Conservation (phyloP, 192 early-diverging fungal species). For the Podila epicladia region DNA sequence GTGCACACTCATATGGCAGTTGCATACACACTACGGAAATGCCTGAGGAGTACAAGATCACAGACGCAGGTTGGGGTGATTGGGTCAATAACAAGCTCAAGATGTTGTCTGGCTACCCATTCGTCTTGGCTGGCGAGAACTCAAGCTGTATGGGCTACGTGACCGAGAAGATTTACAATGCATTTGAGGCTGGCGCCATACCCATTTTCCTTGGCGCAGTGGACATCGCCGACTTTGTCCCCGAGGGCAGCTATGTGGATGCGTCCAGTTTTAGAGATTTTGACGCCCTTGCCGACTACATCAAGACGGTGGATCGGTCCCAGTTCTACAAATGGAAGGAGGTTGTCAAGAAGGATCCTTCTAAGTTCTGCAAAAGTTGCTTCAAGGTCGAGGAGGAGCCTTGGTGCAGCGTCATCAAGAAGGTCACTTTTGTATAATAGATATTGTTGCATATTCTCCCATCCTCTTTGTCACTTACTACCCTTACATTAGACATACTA, state of each 20-base stretch:
- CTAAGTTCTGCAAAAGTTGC: slow-evolving; percentile 19
- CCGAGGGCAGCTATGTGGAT: slow-evolving; percentile 8
- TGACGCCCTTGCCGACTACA: too few species aligned
- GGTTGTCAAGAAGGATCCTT: slow-evolving; percentile 11
- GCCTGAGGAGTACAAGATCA: too few species aligned
- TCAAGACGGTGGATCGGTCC: neutral
- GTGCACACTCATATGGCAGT: too few species aligned
- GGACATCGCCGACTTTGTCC: slow-evolving; percentile 48
- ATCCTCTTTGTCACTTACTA: too few species aligned
- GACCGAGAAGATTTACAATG: slow-evolving; percentile 52
- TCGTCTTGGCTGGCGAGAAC: slow-evolving; percentile 33
- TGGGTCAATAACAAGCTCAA: neutral
- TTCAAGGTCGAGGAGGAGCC: neutral
- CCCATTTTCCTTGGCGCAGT: slow-evolving; percentile 45
- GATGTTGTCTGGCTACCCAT: slow-evolving; percentile 20
- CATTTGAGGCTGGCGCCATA: slow-evolving; percentile 24
- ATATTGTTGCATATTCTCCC: too few species aligned
- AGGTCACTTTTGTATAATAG: too few species aligned
- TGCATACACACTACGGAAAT: too few species aligned
- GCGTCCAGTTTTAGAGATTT: slow-evolving; percentile 20
- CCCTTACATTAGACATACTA: too few species aligned
- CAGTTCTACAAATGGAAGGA: too few species aligned
- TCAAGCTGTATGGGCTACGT: slow-evolving; percentile 48
- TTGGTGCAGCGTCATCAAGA: too few species aligned
- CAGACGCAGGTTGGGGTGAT: too few species aligned